Evolutionary conservation across 495 filamentous ascomycete species (phyloP).

Genomic region (Aspergillus nidulans): DNA sequence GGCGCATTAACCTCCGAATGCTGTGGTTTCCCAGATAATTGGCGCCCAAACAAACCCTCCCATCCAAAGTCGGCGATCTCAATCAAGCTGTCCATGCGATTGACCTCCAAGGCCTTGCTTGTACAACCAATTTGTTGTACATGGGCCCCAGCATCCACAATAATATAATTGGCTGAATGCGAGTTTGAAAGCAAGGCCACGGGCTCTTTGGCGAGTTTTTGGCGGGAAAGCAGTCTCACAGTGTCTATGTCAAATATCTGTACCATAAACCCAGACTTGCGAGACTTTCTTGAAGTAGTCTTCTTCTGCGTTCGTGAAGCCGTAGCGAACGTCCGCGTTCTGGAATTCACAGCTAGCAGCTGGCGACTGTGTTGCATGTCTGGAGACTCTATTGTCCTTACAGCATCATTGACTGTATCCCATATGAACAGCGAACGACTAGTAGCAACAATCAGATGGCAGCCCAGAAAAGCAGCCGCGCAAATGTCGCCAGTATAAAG

Average conservation of each 20-base stretch:
- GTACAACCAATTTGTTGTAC: conserved; percentile 51
- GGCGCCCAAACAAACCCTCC: conserved; percentile 44
- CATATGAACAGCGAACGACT: conserved; percentile 34
- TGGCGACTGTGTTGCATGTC: conserved; percentile 8
- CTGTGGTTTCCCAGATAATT: conserved; percentile 2
- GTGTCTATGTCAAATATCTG: conserved; percentile 38
- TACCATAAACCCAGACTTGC: conserved; percentile 21
- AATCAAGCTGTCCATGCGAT: conserved; percentile 40
- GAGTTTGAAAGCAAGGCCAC: conserved; percentile 35
- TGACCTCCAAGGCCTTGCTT: conserved; percentile 49
- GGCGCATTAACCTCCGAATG: conserved; percentile 35
- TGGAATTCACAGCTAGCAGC: conserved; percentile 34
- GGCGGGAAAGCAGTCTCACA: conserved; percentile 26
- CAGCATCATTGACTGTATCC: conserved; percentile 40
- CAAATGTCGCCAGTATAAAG: conserved; percentile 28
- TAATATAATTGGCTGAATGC: conserved; percentile 55
- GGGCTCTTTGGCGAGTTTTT: conserved; percentile 22
- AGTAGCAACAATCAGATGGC: conserved; percentile 34
- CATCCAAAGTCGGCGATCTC: conserved; percentile 45
- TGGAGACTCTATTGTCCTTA: conserved; percentile 25
- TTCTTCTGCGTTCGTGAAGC: conserved; percentile 13
- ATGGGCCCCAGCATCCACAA: conserved; percentile 39
- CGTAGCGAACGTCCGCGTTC: conserved; percentile 35
- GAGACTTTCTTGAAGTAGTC: conserved; percentile 20
- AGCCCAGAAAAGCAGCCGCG: conserved; percentile 32